Base-by-base conservation (phyloP, 225 moss, liverwort and hornwort species). In the Rhytidiadelphus loreus region DNA sequence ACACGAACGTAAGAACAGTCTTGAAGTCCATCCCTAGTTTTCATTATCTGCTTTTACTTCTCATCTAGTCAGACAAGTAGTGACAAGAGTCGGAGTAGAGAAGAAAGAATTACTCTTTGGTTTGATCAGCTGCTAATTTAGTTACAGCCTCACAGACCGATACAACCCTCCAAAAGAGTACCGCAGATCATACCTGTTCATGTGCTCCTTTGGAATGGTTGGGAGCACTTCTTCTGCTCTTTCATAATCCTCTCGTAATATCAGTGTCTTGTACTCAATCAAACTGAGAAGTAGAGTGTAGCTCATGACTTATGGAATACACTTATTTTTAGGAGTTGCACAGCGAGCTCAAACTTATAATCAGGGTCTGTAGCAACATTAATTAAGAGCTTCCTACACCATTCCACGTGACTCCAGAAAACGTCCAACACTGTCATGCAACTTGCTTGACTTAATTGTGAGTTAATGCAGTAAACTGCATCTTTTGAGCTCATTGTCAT, bases 361-460 rank as follows among this genome's bases (percentile, higher is more conserved):
- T 98, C 97, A 59, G 94, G 87, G 88, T 98, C 98, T 83, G 97
- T 96, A 44, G 98, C 95, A 87, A 96, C 86, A 70, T 92, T 88
- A 58, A 98, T n/a, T n/a, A n/a, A n/a, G 95, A n/a, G 98, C 98
- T 75, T 95, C 95, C 88, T 95, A 95, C 62, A 98, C 62, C 98
- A 98, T 98, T 63, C 98, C 98, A 76, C 98, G 93, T 32, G 97
- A 95, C 94, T 98, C 98, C 92, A 98, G 89, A 90, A 98, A 98
- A 52, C 94, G 95, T 79, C 97, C 98, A 85, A 98, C 98, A 94
- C 98, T 97, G 93, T 85, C 82, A 93, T 82, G 57, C 86, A 88
- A 88, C n/a, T n/a, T n/a, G n/a, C n/a, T n/a, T n/a, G n/a, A n/a
- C n/a, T n/a, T n/a, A n/a, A n/a, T n/a, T n/a, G n/a, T n/a, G n/a